phyloP scores from a whole-genome alignment of 345 rosid species.

The Excoecaria agallocha region DNA sequence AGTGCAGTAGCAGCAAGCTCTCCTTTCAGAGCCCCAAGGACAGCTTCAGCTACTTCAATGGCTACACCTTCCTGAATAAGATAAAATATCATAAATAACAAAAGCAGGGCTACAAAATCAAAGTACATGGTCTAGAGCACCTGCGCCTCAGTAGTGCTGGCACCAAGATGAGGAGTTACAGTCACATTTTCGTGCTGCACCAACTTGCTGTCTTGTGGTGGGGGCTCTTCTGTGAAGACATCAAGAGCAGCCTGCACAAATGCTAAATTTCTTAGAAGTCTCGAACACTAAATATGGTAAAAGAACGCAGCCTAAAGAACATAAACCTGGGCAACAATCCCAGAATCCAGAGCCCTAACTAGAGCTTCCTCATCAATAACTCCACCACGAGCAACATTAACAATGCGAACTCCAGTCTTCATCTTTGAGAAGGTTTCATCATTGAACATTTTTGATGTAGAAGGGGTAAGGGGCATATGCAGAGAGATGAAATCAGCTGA shows the following conservation, averaged over 20 bases:
- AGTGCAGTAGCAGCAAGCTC: conserved; percentile 34
- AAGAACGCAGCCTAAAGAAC: neutral
- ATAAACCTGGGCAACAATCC: conserved; percentile 27
- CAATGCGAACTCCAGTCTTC: conserved; percentile 29
- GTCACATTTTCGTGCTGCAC: conserved; percentile 32
- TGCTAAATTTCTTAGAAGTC: neutral
- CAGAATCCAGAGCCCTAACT: conserved; percentile 28
- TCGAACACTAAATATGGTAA: neutral
- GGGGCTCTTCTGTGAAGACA: conserved; percentile 27
- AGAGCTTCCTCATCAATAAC: conserved; percentile 32
- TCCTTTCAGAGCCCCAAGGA: conserved; percentile 31
- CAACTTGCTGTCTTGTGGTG: conserved; percentile 24
- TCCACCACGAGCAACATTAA: conserved; percentile 31
- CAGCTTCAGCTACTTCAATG: conserved; percentile 34
- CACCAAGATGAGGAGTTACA: conserved; percentile 33
- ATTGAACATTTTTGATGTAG: conserved; percentile 27
- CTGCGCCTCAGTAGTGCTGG: conserved; percentile 28
- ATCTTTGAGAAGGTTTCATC: conserved; percentile 26
- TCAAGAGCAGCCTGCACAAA: conserved; percentile 29
- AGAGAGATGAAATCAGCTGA: conserved; percentile 28
- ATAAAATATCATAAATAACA: neutral
- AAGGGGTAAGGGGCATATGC: conserved; percentile 29
- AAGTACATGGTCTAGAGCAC: conserved; percentile 1
- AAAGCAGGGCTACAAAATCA: neutral
- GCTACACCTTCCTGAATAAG: conserved; percentile 26